Base-by-base conservation (phyloP, 1,284 basidiomycete genomes). In the Xerocomus alliaceus region DNA sequence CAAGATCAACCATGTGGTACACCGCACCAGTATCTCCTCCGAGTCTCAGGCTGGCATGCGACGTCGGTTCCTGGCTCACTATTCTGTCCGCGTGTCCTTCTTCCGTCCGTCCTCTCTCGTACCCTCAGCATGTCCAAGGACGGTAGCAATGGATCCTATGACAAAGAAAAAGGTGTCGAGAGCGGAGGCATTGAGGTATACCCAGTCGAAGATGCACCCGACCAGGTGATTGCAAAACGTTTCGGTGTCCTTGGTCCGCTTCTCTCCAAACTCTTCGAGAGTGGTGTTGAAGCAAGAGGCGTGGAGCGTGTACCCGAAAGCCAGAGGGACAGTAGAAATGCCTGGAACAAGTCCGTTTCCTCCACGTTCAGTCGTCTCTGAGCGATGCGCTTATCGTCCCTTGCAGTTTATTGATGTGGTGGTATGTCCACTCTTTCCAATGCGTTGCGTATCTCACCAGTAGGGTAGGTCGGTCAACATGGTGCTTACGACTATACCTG, bases 401-500 rank as follows among this genome's bases (percentile, higher is more conserved):
- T 39, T 29, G 9, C 22, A 83, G 82, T 66, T 65, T 84, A 41
- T 70, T 84, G 24, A 81, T 84, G 80, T 83, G 83, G 81, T 83
- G 80, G 83, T 80, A 54, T 62, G 77, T 61, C 45, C n/a, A 15
- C 26, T 37, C 26, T 50, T 28, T 56, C 37, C 2, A 45, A 22
- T 6, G 47, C 15, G 22, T 37, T 50, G 35, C 6, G 13, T 50
- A 12, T 11, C 62, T 65, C 54, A 63, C 28, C 11, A 47, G 60
- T 18, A 20, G n/a, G 39, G 20, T 22, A 82, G 80, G 77, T 83
- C 82, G 31, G 81, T 80, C 60, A 83, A 83, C 56, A 77, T 75
- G 45, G 84, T 84, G 1, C 71, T 87, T 37, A 81, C 80, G 4
- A 84, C 84, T 2, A 83, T 89, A 56, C 85, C 87, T 0, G 81